Evolutionary conservation across 345 rosid genomes (phyloP), one percentile per base, ranked within the genome.

Genomic region (Hevea brasiliensis): DNA sequence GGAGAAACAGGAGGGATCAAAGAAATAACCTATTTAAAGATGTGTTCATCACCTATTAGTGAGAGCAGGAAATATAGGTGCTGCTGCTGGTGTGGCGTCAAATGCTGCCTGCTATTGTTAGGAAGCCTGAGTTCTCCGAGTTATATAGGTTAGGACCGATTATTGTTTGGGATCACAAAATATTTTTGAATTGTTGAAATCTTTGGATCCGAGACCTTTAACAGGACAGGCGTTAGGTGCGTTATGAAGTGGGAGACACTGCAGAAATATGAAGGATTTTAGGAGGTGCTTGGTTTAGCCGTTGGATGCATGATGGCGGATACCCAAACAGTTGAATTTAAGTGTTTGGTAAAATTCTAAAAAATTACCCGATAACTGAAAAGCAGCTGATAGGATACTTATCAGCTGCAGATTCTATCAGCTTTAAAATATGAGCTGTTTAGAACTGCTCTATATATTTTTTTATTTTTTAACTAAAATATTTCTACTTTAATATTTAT

Each of bases 141-240:
- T n/a, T n/a, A n/a, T 58, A 35, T 8, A 73, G 54, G 56, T 26
- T 12, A 8, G 72, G 72, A 42, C 61, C 40, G 18, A 62, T 61
- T 67, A 64, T n/a, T 73, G 18, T 45, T 69, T 41, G 12, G 37
- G 17, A 67, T 23, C 37, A 51, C 62, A 32, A 32, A 32, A 32
- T 11, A 45, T 61, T 45, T 24, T 27, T 2, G 7, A n/a, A n/a
- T n/a, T n/a, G n/a, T n/a, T n/a, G n/a, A n/a, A n/a, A n/a, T n/a
- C n/a, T n/a, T n/a, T n/a, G n/a, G n/a, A n/a, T n/a, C n/a, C n/a
- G 9, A 3, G 65, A 65, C 26, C 57, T 57, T 0, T 29, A 70
- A 42, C 3, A 17, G 4, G 8, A 1, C 26, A 24, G 23, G 6
- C 32, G 18, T 41, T 24, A 8, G 21, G 7, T 41, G 61, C 12